Evolutionary conservation across 345 rosid species (phyloP), one percentile per base, ranked within the genome.

Genomic region (Brassica napus): DNA sequence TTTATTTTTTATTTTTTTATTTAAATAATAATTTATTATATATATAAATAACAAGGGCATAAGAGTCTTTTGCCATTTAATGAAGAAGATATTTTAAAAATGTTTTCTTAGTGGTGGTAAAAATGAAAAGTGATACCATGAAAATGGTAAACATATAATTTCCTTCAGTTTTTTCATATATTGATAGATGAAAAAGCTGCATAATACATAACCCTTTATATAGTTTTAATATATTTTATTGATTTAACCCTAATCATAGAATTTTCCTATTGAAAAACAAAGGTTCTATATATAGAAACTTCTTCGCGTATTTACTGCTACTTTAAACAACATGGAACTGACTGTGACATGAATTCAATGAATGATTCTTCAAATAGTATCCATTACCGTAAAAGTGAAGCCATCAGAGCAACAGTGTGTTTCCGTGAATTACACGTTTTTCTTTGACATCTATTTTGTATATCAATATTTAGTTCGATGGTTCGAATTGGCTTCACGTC

Each of bases 361-460:
- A 58, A 28, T 59, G 32, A 24, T 23, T 59, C 31, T 24, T 59
- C 7, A 59, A 23, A 10, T 9, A 59, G 14, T 59, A 62, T 18
- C 57, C 66, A 44, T 65, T 5, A 66, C 14, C 68, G 59, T 65
- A 67, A 32, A 32, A 31, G 6, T 32, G 60, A 37, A 55, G 37
- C 39, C 83, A 54, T 35, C 75, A 74, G 8, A 69, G 18, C 54
- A 74, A 80, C 72, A 74, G 75, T 68, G 60, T 12, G 28, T n/a
- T 16, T 62, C 26, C 79, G 75, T 80, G 71, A 37, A 39, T 35
- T 69, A 49, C 72, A 80, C 83, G 83, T 74, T 75, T 73, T 67
- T 34, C 39, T 68, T 59, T 58, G 26, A 59, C 49, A 67, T 31
- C 7, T 66, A 44, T 42, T 72, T 23, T 31, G 35, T 67, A 47